Percentiles rank a stretch among this genome's conserved stretches.
Conservation (phyloP, 148 eudicot species). For the Cornus controversa region DNA sequence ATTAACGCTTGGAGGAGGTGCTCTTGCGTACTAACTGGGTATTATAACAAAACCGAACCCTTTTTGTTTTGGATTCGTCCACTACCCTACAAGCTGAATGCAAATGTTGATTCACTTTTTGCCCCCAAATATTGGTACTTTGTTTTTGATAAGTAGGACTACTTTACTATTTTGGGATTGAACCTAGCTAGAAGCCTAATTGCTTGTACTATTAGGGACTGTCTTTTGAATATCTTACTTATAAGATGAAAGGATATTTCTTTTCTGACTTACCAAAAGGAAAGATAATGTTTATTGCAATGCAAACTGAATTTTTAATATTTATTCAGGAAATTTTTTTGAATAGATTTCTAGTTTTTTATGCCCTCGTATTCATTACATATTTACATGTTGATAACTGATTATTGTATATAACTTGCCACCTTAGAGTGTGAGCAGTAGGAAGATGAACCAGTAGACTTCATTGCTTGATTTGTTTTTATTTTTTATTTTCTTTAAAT, state of each 20-base stretch:
- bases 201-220: background rate
- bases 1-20: background rate
- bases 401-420: background rate
- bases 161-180: background rate
- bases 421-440: background rate
- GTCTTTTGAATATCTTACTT: background rate
- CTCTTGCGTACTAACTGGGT: background rate
- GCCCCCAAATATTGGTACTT: background rate
- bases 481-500: no score
- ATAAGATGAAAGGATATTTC: background rate
- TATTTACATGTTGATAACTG: background rate
- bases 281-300: no score
- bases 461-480: background rate
- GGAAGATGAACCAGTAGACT: background rate
- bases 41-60: background rate
- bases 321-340: background rate
- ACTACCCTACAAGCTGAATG: background rate
- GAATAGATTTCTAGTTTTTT: background rate
- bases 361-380: background rate
- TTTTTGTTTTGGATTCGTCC: background rate
- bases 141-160: no score
- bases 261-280: no score
- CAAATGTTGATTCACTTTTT: background rate
- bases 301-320: constrained; percentile 1
- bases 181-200: background rate